These are phyloP conservation scores for Pseudonitzschia multiseries DNA, from an alignment of 108 stramenopile genomes.

Conservation along the genomic window DNA sequence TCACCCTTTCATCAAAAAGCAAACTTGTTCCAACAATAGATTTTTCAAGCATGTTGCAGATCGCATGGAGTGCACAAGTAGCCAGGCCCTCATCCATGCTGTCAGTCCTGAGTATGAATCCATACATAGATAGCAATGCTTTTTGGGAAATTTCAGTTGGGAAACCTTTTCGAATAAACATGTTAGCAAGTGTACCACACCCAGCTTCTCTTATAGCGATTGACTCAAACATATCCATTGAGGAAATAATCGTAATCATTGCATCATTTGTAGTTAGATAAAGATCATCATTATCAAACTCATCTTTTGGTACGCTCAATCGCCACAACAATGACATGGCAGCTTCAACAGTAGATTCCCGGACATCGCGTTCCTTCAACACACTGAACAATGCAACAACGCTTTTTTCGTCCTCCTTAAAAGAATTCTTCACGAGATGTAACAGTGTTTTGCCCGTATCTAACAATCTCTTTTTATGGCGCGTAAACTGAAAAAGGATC, in stretches of 20 bases:
- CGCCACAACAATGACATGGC: conserved; percentile 29
- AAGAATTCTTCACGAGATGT: conserved; percentile 10
- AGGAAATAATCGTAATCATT: conserved; percentile 7
- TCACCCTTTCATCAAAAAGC: background rate
- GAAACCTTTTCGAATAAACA: conserved; percentile 13
- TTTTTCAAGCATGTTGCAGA: conserved; percentile 35
- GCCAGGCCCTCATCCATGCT: conserved; percentile 20
- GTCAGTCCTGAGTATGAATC: conserved; percentile 6
- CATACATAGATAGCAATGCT: background rate
- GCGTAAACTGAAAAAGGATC: conserved; percentile 19
- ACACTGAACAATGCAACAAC: conserved; percentile 9
- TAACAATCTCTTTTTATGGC: conserved; percentile 21
- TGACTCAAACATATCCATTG: conserved; percentile 17
- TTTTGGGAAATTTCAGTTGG: conserved; percentile 13
- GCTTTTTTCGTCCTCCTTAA: background rate
- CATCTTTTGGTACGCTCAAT: conserved; percentile 27
- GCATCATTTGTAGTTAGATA: conserved; percentile 1
- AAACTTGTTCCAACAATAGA: background rate
- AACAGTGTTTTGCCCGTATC: conserved; percentile 18
- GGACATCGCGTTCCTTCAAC: conserved; percentile 1
- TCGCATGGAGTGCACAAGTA: conserved; percentile 24
- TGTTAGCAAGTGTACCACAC: conserved; percentile 23
- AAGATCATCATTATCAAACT: conserved; percentile 7
- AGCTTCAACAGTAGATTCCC: conserved; percentile 18
- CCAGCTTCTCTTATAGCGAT: conserved; percentile 15